Base-by-base conservation (phyloP, 805 yeast genomes). In the Hanseniaspora singularis region DNA sequence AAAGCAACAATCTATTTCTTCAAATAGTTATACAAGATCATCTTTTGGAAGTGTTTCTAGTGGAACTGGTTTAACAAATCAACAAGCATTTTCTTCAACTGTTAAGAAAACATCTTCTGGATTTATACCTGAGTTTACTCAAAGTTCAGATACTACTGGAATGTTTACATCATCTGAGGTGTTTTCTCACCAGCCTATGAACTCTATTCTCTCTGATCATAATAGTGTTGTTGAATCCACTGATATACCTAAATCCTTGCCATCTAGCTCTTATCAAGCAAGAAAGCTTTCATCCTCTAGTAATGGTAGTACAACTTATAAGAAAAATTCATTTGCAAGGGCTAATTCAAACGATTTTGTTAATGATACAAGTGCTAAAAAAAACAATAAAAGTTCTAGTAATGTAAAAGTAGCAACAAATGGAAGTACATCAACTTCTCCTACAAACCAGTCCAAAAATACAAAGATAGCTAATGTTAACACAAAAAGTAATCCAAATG, bases 21-120 rank as follows among this genome's bases (percentile, higher is more conserved):
- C 27, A 7, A 20, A 5, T 15, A 15, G 15, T 19, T 23, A 38
- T 23, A 34, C 31, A 18, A 42, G 46, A 42, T 23, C 40, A n/a
- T 42, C 46, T 23, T 42, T 34, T 36, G 40, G 46, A 3, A 42
- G 40, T 16, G 22, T 27, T 22, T 36, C 40, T 9, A 42, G 27
- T n/a, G 38, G 38, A 4, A 18, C 11, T 19, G 9, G 8, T 19
- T 20, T 19, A 9, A 19, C 6, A n/a, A n/a, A n/a, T 12, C 24
- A 19, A 19, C 38, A 33, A 14, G 9, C 16, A n/a, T n/a, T n/a
- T n/a, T n/a, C n/a, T 10, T 19, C 26, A 10, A 20, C 4, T 33
- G 38, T 24, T 20, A 15, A 8, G 26, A 33, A 8, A 33, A n/a
- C 8, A 4, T 33, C 38, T 7, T 7, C 19, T 7, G 38, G 38